Evolutionary conservation across 805 yeast species (phyloP).

Genomic region (Suhomyces sp.): DNA sequence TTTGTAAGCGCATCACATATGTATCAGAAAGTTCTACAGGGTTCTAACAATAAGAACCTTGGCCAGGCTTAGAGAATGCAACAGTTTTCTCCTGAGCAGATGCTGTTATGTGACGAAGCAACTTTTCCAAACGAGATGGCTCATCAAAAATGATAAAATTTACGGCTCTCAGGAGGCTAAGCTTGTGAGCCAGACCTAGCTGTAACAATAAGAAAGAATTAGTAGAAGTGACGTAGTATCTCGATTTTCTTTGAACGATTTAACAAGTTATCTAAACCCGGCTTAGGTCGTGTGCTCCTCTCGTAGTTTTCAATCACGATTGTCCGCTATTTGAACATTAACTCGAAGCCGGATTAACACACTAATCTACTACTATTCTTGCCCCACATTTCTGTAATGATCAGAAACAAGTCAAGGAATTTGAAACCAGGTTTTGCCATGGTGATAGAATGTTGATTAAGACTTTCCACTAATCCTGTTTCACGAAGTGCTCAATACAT

Average conservation of each 20-base stretch:
- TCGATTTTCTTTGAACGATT: neutral
- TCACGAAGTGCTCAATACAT: neutral
- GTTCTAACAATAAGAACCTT: neutral
- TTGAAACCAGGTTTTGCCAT: neutral
- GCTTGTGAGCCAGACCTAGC: neutral
- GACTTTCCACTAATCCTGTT: neutral
- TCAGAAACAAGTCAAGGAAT: neutral
- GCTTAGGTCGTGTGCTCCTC: neutral
- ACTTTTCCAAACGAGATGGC: neutral
- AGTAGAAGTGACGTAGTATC: neutral
- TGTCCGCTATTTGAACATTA: neutral
- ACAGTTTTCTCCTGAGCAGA: neutral
- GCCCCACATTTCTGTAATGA: neutral
- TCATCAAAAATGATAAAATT: neutral
- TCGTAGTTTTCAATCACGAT: neutral
- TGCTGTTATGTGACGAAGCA: neutral
- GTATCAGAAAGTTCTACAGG: neutral
- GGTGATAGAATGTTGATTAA: neutral
- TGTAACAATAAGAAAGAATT: neutral
- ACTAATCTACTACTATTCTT: neutral
- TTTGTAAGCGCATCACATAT: neutral
- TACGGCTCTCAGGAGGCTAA: neutral
- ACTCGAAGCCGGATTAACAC: neutral
- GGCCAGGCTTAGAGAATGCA: neutral
- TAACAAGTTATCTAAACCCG: neutral